phyloP scores from a whole-genome alignment of 495 filamentous ascomycete genomes.

The Penicillium verhagenii region DNA sequence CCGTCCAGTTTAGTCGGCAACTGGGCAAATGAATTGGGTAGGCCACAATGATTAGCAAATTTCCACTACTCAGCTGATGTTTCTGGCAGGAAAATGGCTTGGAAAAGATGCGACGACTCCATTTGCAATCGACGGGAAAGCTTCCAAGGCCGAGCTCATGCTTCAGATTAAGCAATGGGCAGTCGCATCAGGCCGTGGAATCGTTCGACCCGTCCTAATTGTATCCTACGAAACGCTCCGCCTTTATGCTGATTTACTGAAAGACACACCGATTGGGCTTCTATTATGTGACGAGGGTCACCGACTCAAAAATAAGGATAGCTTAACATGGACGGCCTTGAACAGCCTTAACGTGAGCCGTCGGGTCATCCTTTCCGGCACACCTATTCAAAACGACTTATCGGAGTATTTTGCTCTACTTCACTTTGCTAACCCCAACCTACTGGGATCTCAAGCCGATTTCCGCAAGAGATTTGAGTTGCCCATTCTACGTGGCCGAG shows the following conservation, averaged over 20 bases:
- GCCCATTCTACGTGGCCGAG: constrained; percentile 88
- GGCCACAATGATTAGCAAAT: background rate
- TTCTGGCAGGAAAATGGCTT: constrained; percentile 66
- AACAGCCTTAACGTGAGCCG: constrained; percentile 87
- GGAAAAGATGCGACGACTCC: constrained; percentile 87
- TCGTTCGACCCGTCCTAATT: constrained; percentile 96
- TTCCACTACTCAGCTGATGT: background rate
- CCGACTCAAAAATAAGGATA: constrained; percentile 97
- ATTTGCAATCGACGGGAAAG: constrained; percentile 97
- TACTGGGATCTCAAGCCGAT: constrained; percentile 83
- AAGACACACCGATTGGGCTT: constrained; percentile 81
- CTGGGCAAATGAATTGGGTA: constrained; percentile 86
- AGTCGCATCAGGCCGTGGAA: constrained; percentile 81
- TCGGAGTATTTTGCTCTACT: constrained; percentile 96
- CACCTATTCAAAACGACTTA: constrained; percentile 96
- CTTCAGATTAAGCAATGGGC: constrained; percentile 93
- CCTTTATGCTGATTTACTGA: constrained; percentile 84
- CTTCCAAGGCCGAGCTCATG: constrained; percentile 87
- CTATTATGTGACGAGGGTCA: constrained; percentile 99
- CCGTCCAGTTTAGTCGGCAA: constrained; percentile 95
- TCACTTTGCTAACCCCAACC: constrained; percentile 93
- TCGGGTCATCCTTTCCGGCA: constrained; percentile 93
- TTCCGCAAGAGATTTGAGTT: constrained; percentile 95
- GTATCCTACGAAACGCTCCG: constrained; percentile 97
- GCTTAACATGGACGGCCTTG: constrained; percentile 86